Base-by-base conservation (phyloP, 176 grass and related monocot species). In the Avena insularis region DNA sequence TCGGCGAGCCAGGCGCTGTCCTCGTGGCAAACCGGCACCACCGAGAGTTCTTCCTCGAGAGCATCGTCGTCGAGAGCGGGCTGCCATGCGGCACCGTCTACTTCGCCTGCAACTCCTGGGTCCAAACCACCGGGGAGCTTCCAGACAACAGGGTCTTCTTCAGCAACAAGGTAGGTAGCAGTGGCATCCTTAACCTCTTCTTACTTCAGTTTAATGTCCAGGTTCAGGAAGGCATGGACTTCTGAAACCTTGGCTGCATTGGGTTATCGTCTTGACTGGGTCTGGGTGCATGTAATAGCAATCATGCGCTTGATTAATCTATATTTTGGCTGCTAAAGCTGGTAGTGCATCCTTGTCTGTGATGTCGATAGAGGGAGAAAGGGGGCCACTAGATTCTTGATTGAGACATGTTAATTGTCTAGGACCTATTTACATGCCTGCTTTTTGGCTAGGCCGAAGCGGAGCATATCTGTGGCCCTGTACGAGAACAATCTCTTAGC, bases 41-140 rank as follows among this genome's bases (percentile, higher is more conserved):
- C 82, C 85, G 81, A 67, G 97, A 99, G 83, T 96, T 99, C 89
- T 99, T 99, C 83, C 81, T 99, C 23, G 94, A 96, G 85, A 96
- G 92, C 92, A 86, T 99, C 75, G 81, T 96, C 46, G 50, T 99
- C 8, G 92, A 99, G 90, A 94, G 94, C 14, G 87, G 85, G 5
- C 86, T 99, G 64, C 62, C 86, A 8, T 91, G 88, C 74, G 92
- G 97, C 7, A 86, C 90, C 4, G 85, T 99, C 70, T 87, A 94
- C 82, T 99, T 99, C 74, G 79, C 85, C 78, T 96, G 94, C 89
- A 83, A 94, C 81, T 99, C 97, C 50, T 99, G 97, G 97, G 91
- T 99, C 20, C 94, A 99, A 74, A 93, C 94, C 50, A 92, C 88
- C 58, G 90, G 75, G 49, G 92, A 94, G 75, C 83, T 92, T n/a